phyloP scores from a whole-genome alignment of 208 protist genomes.

The Leishmania arabica region DNA sequence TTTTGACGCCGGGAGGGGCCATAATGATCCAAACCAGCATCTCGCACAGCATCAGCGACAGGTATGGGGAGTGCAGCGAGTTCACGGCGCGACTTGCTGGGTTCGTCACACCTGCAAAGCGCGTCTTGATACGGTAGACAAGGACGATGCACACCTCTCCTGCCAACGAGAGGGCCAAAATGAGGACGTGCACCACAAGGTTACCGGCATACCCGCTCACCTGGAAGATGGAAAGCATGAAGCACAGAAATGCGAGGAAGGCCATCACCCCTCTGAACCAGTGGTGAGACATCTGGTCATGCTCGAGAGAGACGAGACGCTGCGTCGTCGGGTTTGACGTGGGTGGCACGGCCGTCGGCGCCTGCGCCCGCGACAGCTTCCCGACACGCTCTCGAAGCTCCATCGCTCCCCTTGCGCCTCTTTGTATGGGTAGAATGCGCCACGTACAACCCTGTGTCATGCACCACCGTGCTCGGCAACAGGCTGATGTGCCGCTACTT shows the following conservation, averaged over 20 bases:
- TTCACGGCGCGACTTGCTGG: constrained; percentile 31
- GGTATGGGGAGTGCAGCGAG: constrained; percentile 61
- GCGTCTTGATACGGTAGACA: constrained; percentile 60
- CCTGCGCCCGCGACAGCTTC: constrained; percentile 40
- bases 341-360: constrained; percentile 40
- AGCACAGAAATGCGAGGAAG: constrained; percentile 53
- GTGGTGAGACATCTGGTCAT: constrained; percentile 35
- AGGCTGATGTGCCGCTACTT: neutral
- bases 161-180: constrained; percentile 51
- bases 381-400: constrained; percentile 53
- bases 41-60: constrained; percentile 43
- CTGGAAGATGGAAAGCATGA: constrained; percentile 53
- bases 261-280: constrained; percentile 62
- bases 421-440: neutral
- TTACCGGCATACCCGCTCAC: constrained; percentile 34
- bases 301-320: constrained; percentile 48
- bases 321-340: constrained; percentile 23
- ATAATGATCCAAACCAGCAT: constrained; percentile 78
- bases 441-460: neutral
- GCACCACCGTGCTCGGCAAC: neutral
- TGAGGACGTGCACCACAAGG: constrained; percentile 46
- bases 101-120: constrained; percentile 57
- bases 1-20: constrained; percentile 44
- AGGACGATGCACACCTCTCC: constrained; percentile 53
- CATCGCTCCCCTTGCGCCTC: constrained; percentile 24